Conservation (phyloP, 2,329 filamentous ascomycete genomes). For the Acephala macrosclerotiorum region DNA sequence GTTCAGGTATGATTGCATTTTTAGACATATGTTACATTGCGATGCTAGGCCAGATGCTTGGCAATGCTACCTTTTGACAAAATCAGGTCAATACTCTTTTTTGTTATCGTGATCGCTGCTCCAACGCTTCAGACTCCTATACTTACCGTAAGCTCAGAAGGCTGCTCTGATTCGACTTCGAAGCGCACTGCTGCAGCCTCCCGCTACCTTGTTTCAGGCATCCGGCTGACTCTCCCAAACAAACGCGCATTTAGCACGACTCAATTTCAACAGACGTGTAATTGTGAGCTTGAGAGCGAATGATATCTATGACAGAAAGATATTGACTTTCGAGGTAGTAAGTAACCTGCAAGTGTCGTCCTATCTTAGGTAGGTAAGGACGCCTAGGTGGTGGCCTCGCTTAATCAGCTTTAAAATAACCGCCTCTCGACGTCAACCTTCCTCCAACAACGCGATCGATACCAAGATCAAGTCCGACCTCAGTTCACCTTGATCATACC, state of each 20-base stretch:
- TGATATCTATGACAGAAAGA: not conserved
- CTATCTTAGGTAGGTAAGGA: not conserved
- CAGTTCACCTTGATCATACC: not conserved
- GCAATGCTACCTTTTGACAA: no score
- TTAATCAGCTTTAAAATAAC: not conserved
- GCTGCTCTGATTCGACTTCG: not conserved
- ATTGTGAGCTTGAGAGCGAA: not conserved
- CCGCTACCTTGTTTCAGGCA: not conserved
- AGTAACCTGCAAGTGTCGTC: not conserved
- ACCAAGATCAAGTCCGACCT: not conserved
- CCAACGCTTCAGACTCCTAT: no score
- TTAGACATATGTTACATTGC: no score
- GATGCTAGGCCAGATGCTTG: no score
- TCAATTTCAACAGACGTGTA: not conserved
- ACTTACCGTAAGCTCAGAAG: not conserved
- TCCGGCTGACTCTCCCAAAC: no score
- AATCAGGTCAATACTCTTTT: no score
- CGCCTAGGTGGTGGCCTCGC: not conserved
- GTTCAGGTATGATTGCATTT: no score
- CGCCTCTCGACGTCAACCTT: not conserved
- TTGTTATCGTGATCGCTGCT: no score
- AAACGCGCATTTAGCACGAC: not conserved
- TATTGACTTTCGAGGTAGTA: not conserved
- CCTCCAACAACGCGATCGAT: not conserved
- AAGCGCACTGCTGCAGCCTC: not conserved